Percentiles rank a stretch among this genome's conserved stretches.
Evolutionary conservation across 495 filamentous ascomycete genomes (phyloP).

Genomic region (Penicillium parvum): DNA sequence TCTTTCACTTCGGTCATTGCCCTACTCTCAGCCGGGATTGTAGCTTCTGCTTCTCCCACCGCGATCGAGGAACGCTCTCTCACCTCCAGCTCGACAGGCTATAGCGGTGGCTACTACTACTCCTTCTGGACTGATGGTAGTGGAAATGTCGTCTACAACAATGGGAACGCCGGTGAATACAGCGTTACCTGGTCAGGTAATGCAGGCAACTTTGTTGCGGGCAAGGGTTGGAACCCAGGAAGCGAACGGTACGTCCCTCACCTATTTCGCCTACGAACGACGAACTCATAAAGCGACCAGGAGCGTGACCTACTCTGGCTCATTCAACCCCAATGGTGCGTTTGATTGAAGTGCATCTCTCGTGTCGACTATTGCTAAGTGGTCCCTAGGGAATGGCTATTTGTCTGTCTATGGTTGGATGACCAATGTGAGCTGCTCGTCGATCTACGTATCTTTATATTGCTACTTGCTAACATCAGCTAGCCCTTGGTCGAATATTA

Average conservation of each 20-base stretch:
- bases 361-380: not conserved
- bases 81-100: not conserved
- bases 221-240: not conserved
- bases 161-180: not conserved
- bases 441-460: too few relatives aligned
- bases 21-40: not conserved
- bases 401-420: slow-evolving; percentile 60
- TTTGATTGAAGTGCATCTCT: not conserved
- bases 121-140: not conserved
- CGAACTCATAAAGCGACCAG: not conserved
- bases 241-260: not conserved
- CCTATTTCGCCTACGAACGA: not conserved
- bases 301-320: not conserved
- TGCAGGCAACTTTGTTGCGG: not conserved
- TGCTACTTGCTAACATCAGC: too few relatives aligned
- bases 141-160: not conserved
- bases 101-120: not conserved
- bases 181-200: not conserved
- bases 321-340: not conserved
- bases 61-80: not conserved
- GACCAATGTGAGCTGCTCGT: too few relatives aligned
- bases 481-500: slow-evolving; percentile 64
- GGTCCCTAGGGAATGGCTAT: not conserved
- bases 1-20: not conserved
- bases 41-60: not conserved